Conservation (phyloP, 2,329 filamentous ascomycete species). For the Aureobasidium sp. region DNA sequence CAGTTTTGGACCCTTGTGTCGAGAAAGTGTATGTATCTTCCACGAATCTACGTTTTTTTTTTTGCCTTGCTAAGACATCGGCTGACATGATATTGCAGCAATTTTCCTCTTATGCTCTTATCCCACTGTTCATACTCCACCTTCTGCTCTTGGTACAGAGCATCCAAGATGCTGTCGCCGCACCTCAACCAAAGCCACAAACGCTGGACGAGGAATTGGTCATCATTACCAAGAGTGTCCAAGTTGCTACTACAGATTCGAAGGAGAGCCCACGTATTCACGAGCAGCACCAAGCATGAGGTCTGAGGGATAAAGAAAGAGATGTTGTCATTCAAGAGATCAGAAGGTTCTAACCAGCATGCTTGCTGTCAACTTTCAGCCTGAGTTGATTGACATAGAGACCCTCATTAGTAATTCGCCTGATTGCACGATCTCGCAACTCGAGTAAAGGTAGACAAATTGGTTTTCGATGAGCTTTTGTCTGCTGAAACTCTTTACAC, state of each 20-base stretch:
- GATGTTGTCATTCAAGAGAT: not conserved
- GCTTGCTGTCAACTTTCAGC: not conserved
- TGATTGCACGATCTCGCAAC: not conserved
- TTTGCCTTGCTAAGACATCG: not conserved
- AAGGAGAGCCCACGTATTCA: not conserved
- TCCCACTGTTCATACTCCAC: constrained; percentile 34
- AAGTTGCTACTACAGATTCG: not conserved
- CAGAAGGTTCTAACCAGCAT: not conserved
- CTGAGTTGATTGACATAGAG: not conserved
- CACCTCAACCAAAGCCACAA: not conserved
- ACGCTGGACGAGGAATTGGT: not conserved
- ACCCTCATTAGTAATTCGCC: not conserved
- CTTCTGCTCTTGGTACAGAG: constrained; percentile 18
- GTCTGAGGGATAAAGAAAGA: not conserved
- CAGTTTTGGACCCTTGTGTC: constrained; percentile 32
- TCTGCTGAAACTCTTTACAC: no score
- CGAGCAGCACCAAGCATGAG: not conserved
- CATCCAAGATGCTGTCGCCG: constrained; percentile 2
- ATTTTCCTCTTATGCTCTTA: constrained; percentile 37
- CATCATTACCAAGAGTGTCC: not conserved
- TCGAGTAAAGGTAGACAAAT: not conserved
- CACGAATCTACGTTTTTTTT: no score
- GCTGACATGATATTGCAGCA: constrained; percentile 18
- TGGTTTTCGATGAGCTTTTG: not conserved
- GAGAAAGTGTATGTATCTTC: constrained; percentile 29